These are phyloP conservation scores for Aspergillus alliaceus DNA, from an alignment of 2,329 filamentous ascomycete species.

Conservation along the genomic window DNA sequence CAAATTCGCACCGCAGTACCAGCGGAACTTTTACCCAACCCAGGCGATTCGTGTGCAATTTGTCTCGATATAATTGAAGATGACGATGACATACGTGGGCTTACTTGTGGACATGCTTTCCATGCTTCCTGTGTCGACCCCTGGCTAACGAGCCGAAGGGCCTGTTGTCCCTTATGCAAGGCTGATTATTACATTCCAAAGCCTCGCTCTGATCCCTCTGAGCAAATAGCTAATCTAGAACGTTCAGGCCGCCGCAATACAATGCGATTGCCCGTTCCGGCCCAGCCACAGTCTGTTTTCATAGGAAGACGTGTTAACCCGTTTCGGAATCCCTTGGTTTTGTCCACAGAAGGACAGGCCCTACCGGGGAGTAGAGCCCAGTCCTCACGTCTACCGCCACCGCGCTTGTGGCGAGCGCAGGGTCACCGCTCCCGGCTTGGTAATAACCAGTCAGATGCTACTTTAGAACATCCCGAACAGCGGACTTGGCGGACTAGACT, in stretches of 20 bases:
- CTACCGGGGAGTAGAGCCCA: background rate
- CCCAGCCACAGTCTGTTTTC: constrained; percentile 36
- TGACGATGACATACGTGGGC: constrained; percentile 88
- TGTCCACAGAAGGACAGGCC: background rate
- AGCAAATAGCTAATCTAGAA: constrained; percentile 27
- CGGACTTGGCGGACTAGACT: background rate
- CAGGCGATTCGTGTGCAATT: constrained; percentile 93
- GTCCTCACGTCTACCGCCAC: background rate
- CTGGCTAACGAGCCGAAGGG: constrained; percentile 90
- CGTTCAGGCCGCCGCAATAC: constrained; percentile 30
- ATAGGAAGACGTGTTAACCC: constrained; percentile 26
- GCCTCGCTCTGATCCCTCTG: constrained; percentile 64
- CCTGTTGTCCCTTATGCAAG: constrained; percentile 96
- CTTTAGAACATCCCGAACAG: background rate
- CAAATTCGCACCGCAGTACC: constrained; percentile 81
- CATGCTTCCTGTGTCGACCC: constrained; percentile 94
- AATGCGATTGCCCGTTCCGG: constrained; percentile 25
- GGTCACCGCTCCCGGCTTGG: background rate
- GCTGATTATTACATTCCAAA: constrained; percentile 97
- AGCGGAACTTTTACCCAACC: constrained; percentile 74
- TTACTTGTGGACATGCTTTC: constrained; percentile 97
- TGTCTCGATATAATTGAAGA: constrained; percentile 94
- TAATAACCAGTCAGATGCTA: background rate
- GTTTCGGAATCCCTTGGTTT: background rate
- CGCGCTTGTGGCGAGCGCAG: background rate